These are phyloP conservation scores for Saturnispora sekii DNA, from an alignment of 805 yeast species.

Conservation along the genomic window DNA sequence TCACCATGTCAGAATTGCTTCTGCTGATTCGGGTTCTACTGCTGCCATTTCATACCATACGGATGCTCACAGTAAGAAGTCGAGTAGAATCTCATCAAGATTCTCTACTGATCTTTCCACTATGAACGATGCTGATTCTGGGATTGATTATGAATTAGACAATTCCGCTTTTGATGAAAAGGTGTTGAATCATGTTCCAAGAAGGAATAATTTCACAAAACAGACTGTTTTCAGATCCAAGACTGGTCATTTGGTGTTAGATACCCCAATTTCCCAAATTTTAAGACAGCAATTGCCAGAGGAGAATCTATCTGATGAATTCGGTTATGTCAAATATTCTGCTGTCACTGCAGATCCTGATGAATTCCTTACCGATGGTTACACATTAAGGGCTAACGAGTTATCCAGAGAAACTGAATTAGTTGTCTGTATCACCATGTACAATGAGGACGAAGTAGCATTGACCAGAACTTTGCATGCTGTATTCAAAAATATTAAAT, in stretches of 20 bases:
- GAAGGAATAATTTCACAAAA: conserved; percentile 28
- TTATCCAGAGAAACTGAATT: conserved; percentile 87
- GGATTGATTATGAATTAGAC: conserved; percentile 13
- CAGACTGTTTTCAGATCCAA: conserved; percentile 65
- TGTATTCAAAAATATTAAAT: conserved; percentile 86
- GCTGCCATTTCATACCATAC: conserved; percentile 12
- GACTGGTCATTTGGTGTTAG: conserved; percentile 77
- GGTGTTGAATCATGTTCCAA: conserved; percentile 23
- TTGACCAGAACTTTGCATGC: conserved; percentile 92
- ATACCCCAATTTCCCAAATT: conserved; percentile 90
- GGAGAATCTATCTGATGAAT: conserved; percentile 76
- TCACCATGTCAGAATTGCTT: conserved; percentile 15
- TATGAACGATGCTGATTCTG: conserved; percentile 14
- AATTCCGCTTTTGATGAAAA: conserved; percentile 10
- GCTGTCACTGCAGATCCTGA: conserved; percentile 95
- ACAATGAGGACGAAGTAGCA: conserved; percentile 85
- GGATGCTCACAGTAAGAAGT: conserved; percentile 8
- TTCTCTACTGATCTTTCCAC: conserved; percentile 17
- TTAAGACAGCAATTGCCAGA: conserved; percentile 75
- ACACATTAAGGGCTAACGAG: conserved; percentile 77
- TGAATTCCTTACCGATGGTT: conserved; percentile 69
- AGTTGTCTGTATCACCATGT: conserved; percentile 91
- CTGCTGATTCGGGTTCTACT: conserved; percentile 13
- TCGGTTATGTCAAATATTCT: conserved; percentile 91
- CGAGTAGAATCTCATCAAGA: conserved; percentile 14